Evolutionary conservation across 1,284 basidiomycete species (phyloP).

Genomic region (Ceratobasidium sp.): DNA sequence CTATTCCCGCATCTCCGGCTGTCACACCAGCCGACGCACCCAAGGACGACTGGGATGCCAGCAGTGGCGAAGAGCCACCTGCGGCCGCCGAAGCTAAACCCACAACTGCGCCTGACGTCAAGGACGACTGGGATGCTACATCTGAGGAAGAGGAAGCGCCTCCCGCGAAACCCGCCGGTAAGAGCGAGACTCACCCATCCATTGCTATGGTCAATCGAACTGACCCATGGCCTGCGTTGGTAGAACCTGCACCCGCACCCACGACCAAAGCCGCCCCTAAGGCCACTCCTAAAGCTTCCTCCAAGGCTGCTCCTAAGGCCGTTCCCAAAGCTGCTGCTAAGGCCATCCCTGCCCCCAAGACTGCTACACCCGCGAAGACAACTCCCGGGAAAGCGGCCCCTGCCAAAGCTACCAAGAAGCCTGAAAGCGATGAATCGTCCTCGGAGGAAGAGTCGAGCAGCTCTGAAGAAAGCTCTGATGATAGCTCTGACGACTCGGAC

Average conservation of each 20-base stretch:
- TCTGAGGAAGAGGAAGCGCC: constrained; percentile 51
- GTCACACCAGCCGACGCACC: constrained; percentile 56
- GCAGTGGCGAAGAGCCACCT: constrained; percentile 66
- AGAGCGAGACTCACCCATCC: not conserved
- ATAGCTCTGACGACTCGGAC: constrained; percentile 55
- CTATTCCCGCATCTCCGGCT: constrained; percentile 53
- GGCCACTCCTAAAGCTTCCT: not conserved
- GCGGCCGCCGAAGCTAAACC: not conserved
- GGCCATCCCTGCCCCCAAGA: constrained; percentile 34
- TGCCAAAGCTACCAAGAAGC: constrained; percentile 46
- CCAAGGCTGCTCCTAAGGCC: constrained; percentile 42
- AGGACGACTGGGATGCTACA: constrained; percentile 60
- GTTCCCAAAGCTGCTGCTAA: constrained; percentile 47
- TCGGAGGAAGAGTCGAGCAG: constrained; percentile 49
- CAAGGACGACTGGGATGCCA: constrained; percentile 89
- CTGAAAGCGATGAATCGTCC: constrained; percentile 51
- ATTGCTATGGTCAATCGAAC: not conserved
- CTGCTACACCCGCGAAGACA: constrained; percentile 39
- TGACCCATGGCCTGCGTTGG: not conserved
- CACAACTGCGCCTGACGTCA: constrained; percentile 43
- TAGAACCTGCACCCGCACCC: not conserved
- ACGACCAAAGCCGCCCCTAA: not conserved
- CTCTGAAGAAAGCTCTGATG: constrained; percentile 53
- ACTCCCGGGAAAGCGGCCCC: constrained; percentile 38
- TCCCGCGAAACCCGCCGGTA: constrained; percentile 8